These are phyloP conservation scores for Saccharomyces hybrid DNA, from an alignment of 1,139 yeast species.

Conservation along the genomic window DNA sequence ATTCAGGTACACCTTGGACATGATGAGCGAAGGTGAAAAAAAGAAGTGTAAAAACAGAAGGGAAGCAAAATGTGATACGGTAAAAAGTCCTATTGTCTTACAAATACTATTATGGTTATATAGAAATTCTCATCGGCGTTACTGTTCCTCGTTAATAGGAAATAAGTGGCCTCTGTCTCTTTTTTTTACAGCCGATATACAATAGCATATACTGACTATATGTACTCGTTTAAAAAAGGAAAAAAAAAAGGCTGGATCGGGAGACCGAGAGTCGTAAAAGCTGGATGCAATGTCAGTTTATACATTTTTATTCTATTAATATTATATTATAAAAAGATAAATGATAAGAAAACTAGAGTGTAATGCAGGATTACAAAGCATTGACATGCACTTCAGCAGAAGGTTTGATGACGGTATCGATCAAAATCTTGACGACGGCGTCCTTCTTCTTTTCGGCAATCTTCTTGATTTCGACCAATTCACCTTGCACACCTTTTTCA, in stretches of 20 bases:
- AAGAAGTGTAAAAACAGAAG: background rate
- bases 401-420: slow-evolving; percentile 74
- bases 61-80: no score
- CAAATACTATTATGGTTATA: background rate
- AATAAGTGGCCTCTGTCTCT: background rate
- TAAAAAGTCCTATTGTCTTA: background rate
- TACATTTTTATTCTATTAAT: slow-evolving; percentile 1
- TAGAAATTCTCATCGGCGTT: background rate
- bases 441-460: slow-evolving; percentile 56
- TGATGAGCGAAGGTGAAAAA: slow-evolving; percentile 1
- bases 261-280: background rate
- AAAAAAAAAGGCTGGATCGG: background rate
- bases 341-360: background rate
- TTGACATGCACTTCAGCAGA: slow-evolving; percentile 77
- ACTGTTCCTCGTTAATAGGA: background rate
- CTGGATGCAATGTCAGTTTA: slow-evolving; percentile 1
- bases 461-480: slow-evolving; percentile 54
- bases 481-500: slow-evolving; percentile 50
- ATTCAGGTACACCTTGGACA: slow-evolving; percentile 20
- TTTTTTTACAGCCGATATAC: background rate
- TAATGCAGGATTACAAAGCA: slow-evolving; percentile 36
- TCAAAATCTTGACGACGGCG: slow-evolving; percentile 65
- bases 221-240: background rate
- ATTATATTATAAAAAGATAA: background rate
- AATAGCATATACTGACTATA: background rate